Conservation (phyloP, 1,284 basidiomycete species). For the Malassezia yamatoensis region DNA sequence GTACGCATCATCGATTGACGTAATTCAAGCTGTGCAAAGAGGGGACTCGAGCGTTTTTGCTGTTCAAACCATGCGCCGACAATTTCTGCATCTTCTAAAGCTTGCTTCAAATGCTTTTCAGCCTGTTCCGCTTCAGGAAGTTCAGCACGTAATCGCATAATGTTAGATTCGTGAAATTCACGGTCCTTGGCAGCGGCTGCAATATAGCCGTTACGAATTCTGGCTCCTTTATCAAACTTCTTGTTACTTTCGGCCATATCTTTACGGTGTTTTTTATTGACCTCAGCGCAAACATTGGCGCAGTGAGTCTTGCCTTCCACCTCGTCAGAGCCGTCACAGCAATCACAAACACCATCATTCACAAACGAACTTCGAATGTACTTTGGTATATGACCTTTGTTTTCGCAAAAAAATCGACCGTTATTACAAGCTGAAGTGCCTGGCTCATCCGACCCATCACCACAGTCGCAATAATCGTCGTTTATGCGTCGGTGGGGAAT, state of each 20-base stretch:
- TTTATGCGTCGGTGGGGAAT: conserved; percentile 67
- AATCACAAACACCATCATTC: conserved; percentile 93
- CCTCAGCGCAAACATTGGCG: conserved; percentile 64
- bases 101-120: conserved; percentile 22
- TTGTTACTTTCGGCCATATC: conserved; percentile 63
- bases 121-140: conserved; percentile 57
- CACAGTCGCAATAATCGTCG: conserved; percentile 89
- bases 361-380: conserved; percentile 71
- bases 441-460: conserved; percentile 85
- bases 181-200: conserved; percentile 58
- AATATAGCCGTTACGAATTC: conserved; percentile 81
- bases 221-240: conserved; percentile 55
- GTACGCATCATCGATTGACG: conserved; percentile 2
- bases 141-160: conserved; percentile 52
- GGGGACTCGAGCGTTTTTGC: conserved; percentile 10
- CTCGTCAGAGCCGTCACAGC: conserved; percentile 98
- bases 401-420: conserved; percentile 69
- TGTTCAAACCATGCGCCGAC: conserved; percentile 15
- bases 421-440: conserved; percentile 78
- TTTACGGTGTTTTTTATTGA: conserved; percentile 63
- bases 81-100: conserved; percentile 24
- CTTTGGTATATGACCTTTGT: conserved; percentile 75
- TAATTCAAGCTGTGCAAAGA: conserved; percentile 5
- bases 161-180: conserved; percentile 49
- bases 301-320: conserved; percentile 55